Percentiles rank a stretch among this genome's conserved stretches.
Evolutionary conservation across 768 basidiomycete genomes (phyloP).

Genomic region (Pleurotus cornucopiae): DNA sequence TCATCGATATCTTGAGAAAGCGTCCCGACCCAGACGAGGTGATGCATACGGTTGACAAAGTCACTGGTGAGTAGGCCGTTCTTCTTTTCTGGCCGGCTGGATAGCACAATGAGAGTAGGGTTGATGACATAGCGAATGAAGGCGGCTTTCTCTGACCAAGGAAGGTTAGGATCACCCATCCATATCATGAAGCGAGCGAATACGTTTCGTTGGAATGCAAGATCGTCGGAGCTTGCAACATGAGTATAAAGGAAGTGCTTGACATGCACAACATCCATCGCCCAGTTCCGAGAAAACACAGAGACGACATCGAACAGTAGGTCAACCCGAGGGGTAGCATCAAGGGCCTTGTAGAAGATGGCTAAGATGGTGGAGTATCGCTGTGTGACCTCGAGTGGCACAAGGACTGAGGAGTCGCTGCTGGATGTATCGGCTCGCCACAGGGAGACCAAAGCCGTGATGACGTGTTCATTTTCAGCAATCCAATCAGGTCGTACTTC

Average conservation of each 20-base stretch:
- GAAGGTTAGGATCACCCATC: slow-evolving; percentile 62
- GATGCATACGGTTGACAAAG: slow-evolving; percentile 66
- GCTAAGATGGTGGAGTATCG: slow-evolving; percentile 64
- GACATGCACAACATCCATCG: slow-evolving; percentile 75
- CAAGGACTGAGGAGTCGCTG: slow-evolving; percentile 34
- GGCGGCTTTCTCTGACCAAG: slow-evolving; percentile 74
- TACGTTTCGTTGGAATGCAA: slow-evolving; percentile 74
- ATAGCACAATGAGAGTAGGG: slow-evolving; percentile 79
- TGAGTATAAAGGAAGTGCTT: slow-evolving; percentile 85
- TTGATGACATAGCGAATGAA: slow-evolving; percentile 83
- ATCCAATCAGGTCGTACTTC: slow-evolving; percentile 69
- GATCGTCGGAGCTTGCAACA: slow-evolving; percentile 69
- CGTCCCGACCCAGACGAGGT: slow-evolving; percentile 67
- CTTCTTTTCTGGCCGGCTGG: slow-evolving; percentile 46
- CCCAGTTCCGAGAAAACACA: slow-evolving; percentile 73
- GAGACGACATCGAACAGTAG: slow-evolving; percentile 85
- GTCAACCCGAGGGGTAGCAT: slow-evolving; percentile 75
- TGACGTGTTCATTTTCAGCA: slow-evolving; percentile 55
- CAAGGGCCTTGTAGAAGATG: slow-evolving; percentile 72
- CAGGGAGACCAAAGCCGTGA: slow-evolving; percentile 67
- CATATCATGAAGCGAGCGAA: slow-evolving; percentile 82
- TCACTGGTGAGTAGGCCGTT: slow-evolving; percentile 67
- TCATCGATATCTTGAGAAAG: slow-evolving; percentile 67
- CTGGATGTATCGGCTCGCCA: slow-evolving; percentile 60
- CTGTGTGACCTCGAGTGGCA: slow-evolving; percentile 45